Evolutionary conservation across 306 rosid genomes (phyloP), one percentile per base, ranked within the genome.

Genomic region (Aeschynomene evenia): DNA sequence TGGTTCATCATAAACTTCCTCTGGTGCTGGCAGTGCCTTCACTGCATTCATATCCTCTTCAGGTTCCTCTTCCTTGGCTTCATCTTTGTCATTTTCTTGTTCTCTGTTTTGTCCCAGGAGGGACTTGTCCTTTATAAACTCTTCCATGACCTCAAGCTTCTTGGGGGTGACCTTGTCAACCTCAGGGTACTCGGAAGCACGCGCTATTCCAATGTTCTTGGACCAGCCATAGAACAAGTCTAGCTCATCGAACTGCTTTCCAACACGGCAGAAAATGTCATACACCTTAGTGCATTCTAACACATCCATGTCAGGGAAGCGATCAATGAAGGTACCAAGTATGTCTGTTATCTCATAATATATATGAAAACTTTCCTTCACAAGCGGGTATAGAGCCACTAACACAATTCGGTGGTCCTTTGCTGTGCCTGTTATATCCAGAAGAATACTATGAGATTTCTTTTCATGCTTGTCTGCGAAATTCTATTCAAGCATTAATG

Each of bases 241-340:
- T n/a, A 95, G 80, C 70, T 91, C 97, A n/a, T 95, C 95, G 36
- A 68, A 95, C 51, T 91, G 97, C 69, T 95, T 89, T 2, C 92
- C 90, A 0, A 89, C 79, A 4, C 95, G 92, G 66, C 88, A 80
- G 82, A 89, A 95, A 16, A 85, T 63, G 46, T 95, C 99, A 28
- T 79, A 85, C 6, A 91, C 86, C 79, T 77, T 91, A 16, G 74
- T 71, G 14, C 96, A 85, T 4, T 85, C 95, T 0, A 70, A 33
- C 9, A 83, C 42, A 6, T 86, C 85, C 56, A 85, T 53, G 31
- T 91, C 97, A 71, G 76, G 57, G 81, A 95, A 89, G 19, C 92
- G 89, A 14, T 91, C 97, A 13, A 91, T 57, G 11, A 95, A 73
- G 64, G 71, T 39, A 4, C 81, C 67, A 66, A 91, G 63, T 13